A percentile compares a stretch with the other conserved stretches of the same genome.
These are phyloP conservation scores for Pholiota molesta DNA, from an alignment of 768 basidiomycete species.

Conservation along the genomic window DNA sequence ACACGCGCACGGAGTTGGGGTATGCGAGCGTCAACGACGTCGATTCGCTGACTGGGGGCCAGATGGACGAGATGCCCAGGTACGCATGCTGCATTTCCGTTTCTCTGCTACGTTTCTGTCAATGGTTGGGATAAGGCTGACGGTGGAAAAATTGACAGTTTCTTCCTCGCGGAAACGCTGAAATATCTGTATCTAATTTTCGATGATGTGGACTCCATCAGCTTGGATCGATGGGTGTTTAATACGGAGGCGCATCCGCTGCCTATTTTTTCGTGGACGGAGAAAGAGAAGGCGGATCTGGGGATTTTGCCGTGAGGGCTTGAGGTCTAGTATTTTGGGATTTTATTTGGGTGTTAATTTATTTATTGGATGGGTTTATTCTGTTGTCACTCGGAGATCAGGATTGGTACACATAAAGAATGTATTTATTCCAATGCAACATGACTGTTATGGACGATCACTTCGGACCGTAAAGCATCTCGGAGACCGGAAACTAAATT, in stretches of 20 bases:
- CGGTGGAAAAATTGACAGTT: conserved; percentile 25
- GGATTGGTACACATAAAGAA: too few relatives aligned
- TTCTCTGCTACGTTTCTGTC: too few relatives aligned
- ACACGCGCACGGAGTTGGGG: conserved; percentile 45
- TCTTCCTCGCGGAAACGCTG: conserved; percentile 53
- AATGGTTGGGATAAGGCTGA: too few relatives aligned
- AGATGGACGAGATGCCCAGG: conserved; percentile 58
- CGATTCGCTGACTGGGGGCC: conserved; percentile 28
- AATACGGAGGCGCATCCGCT: conserved; percentile 79
- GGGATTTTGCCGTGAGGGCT: not conserved
- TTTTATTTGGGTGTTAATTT: not conserved
- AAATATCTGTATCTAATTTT: conserved; percentile 77
- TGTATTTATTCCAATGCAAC: too few relatives aligned
- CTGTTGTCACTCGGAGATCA: too few relatives aligned
- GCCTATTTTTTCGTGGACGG: conserved; percentile 70
- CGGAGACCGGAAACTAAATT: too few relatives aligned
- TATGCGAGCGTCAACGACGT: conserved; percentile 48
- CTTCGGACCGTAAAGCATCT: too few relatives aligned
- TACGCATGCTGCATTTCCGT: too few relatives aligned
- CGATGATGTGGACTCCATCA: conserved; percentile 59
- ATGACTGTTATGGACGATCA: too few relatives aligned
- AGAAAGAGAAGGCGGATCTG: not conserved
- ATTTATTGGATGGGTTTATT: not conserved
- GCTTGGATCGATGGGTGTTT: conserved; percentile 58
- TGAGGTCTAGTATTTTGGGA: not conserved